Base-by-base conservation (phyloP, 495 filamentous ascomycete species). In the Chaetomium fimeti region DNA sequence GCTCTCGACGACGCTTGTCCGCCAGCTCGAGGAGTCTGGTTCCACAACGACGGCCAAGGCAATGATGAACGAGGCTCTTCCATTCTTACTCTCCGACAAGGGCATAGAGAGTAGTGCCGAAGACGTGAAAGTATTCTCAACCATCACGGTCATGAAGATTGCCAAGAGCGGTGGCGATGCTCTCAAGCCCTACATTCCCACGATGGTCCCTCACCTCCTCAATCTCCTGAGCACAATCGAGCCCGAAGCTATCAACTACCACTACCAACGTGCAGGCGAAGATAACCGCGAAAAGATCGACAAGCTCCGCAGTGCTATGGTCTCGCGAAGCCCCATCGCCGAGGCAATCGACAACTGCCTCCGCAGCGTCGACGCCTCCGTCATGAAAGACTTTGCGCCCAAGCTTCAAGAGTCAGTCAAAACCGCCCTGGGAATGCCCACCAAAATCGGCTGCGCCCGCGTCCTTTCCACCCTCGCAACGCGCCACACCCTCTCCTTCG, bases 281-380 rank as follows among this genome's bases (percentile, higher is more conserved):
- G 96, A 96, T 67, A 89, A 91, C 59, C 79, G 92, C 22, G 89
- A 96, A 61, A 83, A 85, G 67, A 92, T 98, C 63, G 94, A 98
- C 76, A 91, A 89, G 69, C 83, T 89, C 73, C 85, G 94, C 57
- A 83, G 91, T 40, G 85, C 81, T n/a, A 87, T 83, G 69, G 89
- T 96, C 22, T 88, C 91, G 29, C 84, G 83, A 13, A 94, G 90
- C n/a, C 93, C 94, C 1, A 87, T 98, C 73, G 92, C 91, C 78
- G 94, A 97, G 75, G 92, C 92, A 24, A 91, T 97, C 68, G 92
- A 97, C 63, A 84, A 91, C 69, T 92, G 91, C 73, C 79, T 98
- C 32, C 91, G 97, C 66, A 85, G 87, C n/a, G 78, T 95, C 8
- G 92, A 98, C 71, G 87, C 86, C 5, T 73, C 76, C 16, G 87